Conservation (phyloP, 2,329 filamentous ascomycete species). For the Xylariaceae sp. region DNA sequence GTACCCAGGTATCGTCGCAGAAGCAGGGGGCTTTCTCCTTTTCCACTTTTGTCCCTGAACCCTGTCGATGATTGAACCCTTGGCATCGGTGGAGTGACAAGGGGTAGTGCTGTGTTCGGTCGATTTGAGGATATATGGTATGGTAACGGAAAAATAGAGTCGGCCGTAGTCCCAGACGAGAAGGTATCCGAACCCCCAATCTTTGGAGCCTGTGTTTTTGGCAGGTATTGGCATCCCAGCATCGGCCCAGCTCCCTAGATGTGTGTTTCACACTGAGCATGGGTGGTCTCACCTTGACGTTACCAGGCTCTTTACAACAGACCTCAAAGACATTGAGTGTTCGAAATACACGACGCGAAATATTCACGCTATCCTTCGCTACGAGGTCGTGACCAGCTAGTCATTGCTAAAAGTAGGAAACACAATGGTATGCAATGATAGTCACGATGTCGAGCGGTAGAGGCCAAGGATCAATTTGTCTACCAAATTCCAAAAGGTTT, state of each 20-base stretch:
- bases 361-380: too few species aligned
- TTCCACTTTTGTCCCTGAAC: conserved; percentile 14
- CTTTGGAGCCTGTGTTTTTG: too few species aligned
- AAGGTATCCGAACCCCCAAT: conserved; percentile 7
- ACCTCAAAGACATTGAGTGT: background rate
- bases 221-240: background rate
- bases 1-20: conserved; percentile 13
- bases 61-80: conserved; percentile 11
- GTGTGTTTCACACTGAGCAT: conserved; percentile 25
- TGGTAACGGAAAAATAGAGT: conserved; percentile 11
- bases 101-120: conserved; percentile 11
- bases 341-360: background rate
- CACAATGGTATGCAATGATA: too few species aligned
- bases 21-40: conserved; percentile 11
- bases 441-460: too few species aligned
- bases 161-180: conserved; percentile 9
- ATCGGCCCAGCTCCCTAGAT: too few species aligned
- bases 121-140: conserved; percentile 5
- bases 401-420: too few species aligned
- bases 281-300: conserved; percentile 8
- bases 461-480: too few species aligned
- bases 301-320: background rate
- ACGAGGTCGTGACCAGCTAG: too few species aligned
- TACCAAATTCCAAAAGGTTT: too few species aligned
- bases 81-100: conserved; percentile 12